Evolutionary conservation across 768 basidiomycete genomes (phyloP), one percentile per base, ranked within the genome.

Genomic region (Calocybe cyanea): DNA sequence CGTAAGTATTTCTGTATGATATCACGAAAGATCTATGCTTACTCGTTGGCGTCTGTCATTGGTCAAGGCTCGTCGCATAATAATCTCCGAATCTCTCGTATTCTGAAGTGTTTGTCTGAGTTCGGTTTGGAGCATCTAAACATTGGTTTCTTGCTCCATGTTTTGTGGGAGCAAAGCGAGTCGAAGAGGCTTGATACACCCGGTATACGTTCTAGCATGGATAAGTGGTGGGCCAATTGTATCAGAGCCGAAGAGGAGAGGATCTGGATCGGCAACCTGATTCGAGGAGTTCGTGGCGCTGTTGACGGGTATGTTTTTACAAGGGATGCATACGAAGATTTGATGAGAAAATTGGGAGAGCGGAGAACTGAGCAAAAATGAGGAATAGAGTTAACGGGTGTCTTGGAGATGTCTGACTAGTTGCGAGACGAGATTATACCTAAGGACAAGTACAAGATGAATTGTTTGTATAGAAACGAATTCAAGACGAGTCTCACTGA

Each of bases 171-270:
- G 57, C 86, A 87, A 57, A 84, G 81, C 54, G 78, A 83, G 58
- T 58, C 67, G 17, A 64, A 68, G 23, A 64, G 73, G 55, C 68
- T 89, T 34, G 68, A 77, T 55, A 67, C 74, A n/a, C 53, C 56
- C 8, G 62, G 63, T 9, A 65, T 87, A 39, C 59, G 62, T 39
- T 63, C 64, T 51, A 87, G 86, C 59, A 87, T 87, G 84, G 86
- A 86, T 50, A 67, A 71, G 46, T 89, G 83, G 81, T 87, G 86
- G 86, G 78, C 79, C 15, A 84, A 84, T 55, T 88, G 85, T 57
- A 64, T 86, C 41, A 70, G 86, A 49, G 71, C 82, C 51, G 70
- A 73, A n/a, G 63, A 68, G 48, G 81, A 85, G 50, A 69, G 85
- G 51, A 57, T 63, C 19, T 81, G 76, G 74, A 69, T 87, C 31